These are phyloP conservation scores for Globisporangium mamillatum DNA, from an alignment of 352 stramenopile species.

Conservation along the genomic window DNA sequence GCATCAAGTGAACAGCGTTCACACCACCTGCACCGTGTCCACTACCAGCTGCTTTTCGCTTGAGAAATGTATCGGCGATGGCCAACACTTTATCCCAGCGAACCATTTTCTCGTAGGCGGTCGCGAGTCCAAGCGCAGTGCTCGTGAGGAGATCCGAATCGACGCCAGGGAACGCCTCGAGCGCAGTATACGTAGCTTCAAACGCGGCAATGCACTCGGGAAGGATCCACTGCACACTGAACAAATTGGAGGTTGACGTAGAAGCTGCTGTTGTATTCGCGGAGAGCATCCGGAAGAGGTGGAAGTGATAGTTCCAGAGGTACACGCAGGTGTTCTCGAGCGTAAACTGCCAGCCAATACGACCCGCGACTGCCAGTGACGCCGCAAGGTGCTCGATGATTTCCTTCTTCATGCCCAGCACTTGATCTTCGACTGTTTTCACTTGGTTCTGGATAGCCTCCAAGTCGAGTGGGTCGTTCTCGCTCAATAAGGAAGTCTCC, in stretches of 20 bases:
- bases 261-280: neutral
- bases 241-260: neutral
- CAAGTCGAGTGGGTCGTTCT: neutral
- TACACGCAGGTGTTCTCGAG: slow-evolving; percentile 84
- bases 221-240: slow-evolving; percentile 44
- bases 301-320: slow-evolving; percentile 92
- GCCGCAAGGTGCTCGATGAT: slow-evolving; percentile 37
- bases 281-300: slow-evolving; percentile 60
- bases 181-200: slow-evolving; percentile 42
- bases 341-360: slow-evolving; percentile 56
- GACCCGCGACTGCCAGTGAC: slow-evolving; percentile 32
- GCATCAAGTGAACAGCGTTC: slow-evolving; percentile 40
- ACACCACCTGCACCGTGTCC: neutral
- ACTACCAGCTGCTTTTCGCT: slow-evolving; percentile 29
- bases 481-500: neutral
- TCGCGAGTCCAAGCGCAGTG: slow-evolving; percentile 48
- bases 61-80: slow-evolving; percentile 57
- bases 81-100: slow-evolving; percentile 46
- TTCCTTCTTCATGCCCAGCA: slow-evolving; percentile 41
- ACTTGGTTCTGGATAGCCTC: slow-evolving; percentile 7
- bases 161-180: slow-evolving; percentile 32
- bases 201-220: slow-evolving; percentile 62
- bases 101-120: slow-evolving; percentile 43
- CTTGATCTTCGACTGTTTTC: slow-evolving; percentile 18
- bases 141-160: slow-evolving; percentile 51